Conservation (phyloP, 495 filamentous ascomycete species). For the Tuber aestivum region DNA sequence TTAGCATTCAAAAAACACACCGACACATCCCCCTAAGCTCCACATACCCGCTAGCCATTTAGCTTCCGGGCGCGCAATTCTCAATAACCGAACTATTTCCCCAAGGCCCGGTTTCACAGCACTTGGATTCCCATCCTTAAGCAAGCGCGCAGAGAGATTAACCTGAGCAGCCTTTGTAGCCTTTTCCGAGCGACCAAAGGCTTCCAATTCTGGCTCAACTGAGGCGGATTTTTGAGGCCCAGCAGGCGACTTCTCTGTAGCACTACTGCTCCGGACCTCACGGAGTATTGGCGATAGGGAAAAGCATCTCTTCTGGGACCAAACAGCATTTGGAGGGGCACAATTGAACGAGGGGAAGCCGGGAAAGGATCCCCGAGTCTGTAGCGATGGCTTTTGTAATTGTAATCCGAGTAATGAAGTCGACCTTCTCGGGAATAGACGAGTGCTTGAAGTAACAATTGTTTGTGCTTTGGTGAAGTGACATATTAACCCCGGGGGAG, state of each 20-base stretch:
- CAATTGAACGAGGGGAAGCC: constrained; percentile 9
- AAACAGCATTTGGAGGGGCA: neutral
- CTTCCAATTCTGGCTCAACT: constrained; percentile 51
- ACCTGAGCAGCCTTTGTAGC: constrained; percentile 82
- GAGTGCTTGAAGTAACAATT: neutral
- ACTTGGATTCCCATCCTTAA: constrained; percentile 64
- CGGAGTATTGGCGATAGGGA: constrained; percentile 25
- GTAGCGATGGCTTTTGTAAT: neutral
- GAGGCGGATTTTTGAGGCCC: constrained; percentile 8
- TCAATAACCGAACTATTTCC: constrained; percentile 81
- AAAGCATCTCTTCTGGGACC: constrained; percentile 13
- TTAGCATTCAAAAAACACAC: constrained; percentile 16
- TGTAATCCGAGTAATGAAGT: neutral
- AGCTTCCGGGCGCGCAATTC: constrained; percentile 78
- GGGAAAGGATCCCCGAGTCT: constrained; percentile 2
- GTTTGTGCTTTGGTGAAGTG: neutral
- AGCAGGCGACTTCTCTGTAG: neutral
- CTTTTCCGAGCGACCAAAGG: constrained; percentile 65
- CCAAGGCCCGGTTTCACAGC: constrained; percentile 59
- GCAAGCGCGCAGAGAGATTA: constrained; percentile 78
- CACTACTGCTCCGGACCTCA: constrained; percentile 2
- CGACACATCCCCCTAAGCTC: neutral
- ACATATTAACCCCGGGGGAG: neutral
- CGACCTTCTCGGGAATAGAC: neutral
- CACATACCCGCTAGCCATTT: constrained; percentile 56